These are phyloP conservation scores for Micromonas commoda DNA, from an alignment of 139 green algal species.

Conservation along the genomic window DNA sequence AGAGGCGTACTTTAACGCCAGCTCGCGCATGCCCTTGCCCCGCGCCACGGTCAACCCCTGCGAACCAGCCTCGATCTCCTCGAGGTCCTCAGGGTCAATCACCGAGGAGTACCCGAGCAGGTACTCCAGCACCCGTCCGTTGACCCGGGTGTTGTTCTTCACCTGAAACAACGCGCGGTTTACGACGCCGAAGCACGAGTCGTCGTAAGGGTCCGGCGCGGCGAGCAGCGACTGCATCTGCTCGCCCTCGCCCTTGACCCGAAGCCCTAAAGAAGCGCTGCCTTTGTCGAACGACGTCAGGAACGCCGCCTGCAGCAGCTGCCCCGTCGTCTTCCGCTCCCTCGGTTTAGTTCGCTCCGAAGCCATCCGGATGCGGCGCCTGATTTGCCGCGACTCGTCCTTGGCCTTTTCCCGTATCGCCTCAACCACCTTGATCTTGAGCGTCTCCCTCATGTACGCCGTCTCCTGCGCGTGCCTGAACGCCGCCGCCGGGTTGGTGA, in stretches of 20 bases:
- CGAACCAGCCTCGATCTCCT: background rate
- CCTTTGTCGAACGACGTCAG: too few species aligned
- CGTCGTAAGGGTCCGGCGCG: conserved; percentile 3
- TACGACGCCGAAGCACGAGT: background rate
- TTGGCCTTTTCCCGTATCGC: background rate
- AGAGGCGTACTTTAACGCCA: conserved; percentile 5
- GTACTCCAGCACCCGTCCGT: conserved; percentile 3
- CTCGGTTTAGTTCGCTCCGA: too few species aligned
- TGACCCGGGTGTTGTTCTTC: background rate
- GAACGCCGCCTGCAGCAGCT: background rate
- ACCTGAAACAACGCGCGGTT: background rate
- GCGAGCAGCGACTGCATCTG: too few species aligned
- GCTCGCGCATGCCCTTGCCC: background rate
- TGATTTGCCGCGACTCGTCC: too few species aligned
- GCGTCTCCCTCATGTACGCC: background rate
- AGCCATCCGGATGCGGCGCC: too few species aligned
- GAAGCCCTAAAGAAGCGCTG: too few species aligned
- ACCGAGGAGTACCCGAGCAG: conserved; percentile 6
- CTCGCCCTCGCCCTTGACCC: too few species aligned
- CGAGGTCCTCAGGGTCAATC: background rate
- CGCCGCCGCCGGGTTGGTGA: background rate
- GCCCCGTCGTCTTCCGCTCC: too few species aligned
- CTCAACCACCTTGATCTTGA: background rate
- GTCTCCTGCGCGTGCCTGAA: background rate
- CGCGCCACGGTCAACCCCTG: background rate